phyloP scores from a whole-genome alignment of 1,139 yeast species.

The Petasospora fabianii region DNA sequence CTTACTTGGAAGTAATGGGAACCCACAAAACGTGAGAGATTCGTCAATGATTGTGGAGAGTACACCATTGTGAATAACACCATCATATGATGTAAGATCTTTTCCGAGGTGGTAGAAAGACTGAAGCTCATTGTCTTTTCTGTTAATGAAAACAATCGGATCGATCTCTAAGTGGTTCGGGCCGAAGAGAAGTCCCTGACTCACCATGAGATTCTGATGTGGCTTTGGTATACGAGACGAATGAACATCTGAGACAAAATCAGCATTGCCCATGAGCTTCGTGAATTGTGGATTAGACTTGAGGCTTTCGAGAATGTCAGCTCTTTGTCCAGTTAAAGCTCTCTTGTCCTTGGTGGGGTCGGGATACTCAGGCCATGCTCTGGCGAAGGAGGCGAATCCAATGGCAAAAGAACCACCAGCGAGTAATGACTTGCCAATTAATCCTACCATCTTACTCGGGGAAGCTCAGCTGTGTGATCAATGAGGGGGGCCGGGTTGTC shows the following conservation, averaged over 20 bases:
- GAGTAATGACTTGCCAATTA: constrained; percentile 26
- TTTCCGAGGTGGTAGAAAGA: constrained; percentile 72
- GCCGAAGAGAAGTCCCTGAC: constrained; percentile 63
- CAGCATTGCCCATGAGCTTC: constrained; percentile 31
- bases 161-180: constrained; percentile 60
- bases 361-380: constrained; percentile 37
- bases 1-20: constrained; percentile 73
- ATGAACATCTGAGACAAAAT: constrained; percentile 30
- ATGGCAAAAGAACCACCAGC: constrained; percentile 44
- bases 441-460: constrained; percentile 19
- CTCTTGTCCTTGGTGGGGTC: constrained; percentile 27
- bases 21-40: constrained; percentile 82
- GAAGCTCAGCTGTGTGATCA: background rate
- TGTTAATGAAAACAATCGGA: constrained; percentile 55
- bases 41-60: constrained; percentile 84
- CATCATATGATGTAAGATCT: constrained; percentile 55
- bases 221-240: constrained; percentile 55
- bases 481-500: no score
- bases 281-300: constrained; percentile 35
- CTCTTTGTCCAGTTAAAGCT: constrained; percentile 31
- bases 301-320: constrained; percentile 36
- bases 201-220: constrained; percentile 59
- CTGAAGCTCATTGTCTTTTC: constrained; percentile 43
- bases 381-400: constrained; percentile 45
- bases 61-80: constrained; percentile 83